Evolutionary conservation across 257 asterid species (phyloP).

Genomic region (Salvia splendens): DNA sequence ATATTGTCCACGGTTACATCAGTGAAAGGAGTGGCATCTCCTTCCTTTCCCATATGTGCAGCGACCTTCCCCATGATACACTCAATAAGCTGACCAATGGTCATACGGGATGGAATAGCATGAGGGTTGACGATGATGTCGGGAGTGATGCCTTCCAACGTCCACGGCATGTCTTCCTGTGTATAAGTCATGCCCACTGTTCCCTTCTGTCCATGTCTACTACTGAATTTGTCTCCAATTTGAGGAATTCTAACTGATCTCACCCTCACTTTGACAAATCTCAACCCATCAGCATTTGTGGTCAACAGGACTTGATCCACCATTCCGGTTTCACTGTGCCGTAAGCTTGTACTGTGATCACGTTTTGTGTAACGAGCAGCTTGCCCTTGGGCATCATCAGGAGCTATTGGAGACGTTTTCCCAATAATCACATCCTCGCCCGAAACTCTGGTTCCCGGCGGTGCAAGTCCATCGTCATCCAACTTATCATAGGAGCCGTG

Average conservation of each 20-base stretch:
- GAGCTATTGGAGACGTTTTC: conserved; percentile 86
- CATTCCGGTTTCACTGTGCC: conserved; percentile 94
- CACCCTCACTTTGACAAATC: conserved; percentile 93
- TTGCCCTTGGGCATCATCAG: conserved; percentile 87
- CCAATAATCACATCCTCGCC: conserved; percentile 99
- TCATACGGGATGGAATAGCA: conserved; percentile 99
- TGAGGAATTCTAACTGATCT: conserved; percentile 95
- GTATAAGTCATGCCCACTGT: conserved; percentile 96
- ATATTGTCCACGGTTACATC: conserved; percentile 96
- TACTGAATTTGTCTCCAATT: conserved; percentile 95
- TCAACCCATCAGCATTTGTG: conserved; percentile 90
- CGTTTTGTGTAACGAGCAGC: conserved; percentile 86
- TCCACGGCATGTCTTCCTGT: conserved; percentile 99
- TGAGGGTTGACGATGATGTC: conserved; percentile 94
- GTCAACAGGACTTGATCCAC: conserved; percentile 93
- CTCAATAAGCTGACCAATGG: conserved; percentile 94
- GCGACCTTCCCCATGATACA: conserved; percentile 99
- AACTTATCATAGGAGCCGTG: conserved; percentile 96
- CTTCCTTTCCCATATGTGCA: conserved; percentile 97
- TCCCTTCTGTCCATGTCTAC: conserved; percentile 97
- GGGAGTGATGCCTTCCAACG: conserved; percentile 84
- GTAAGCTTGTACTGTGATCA: conserved; percentile 93
- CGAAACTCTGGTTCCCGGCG: conserved; percentile 92
- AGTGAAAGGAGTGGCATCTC: conserved; percentile 96
- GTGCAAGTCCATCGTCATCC: conserved; percentile 98